These are phyloP conservation scores for Globisporangium splendens DNA, from an alignment of 352 stramenopile species.

Conservation along the genomic window DNA sequence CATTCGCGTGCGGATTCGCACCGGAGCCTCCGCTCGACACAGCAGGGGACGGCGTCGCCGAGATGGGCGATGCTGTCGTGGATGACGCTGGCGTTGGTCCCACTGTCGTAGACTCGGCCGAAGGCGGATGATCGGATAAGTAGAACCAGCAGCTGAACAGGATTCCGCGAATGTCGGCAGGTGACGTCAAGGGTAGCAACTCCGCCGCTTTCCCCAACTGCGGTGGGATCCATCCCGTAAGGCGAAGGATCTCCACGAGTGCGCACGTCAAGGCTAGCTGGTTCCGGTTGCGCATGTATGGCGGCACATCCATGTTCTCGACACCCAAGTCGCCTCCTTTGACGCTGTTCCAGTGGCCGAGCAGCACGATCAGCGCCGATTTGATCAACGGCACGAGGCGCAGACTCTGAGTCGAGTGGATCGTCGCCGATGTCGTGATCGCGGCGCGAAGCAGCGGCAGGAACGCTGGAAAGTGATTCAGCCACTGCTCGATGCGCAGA, in stretches of 20 bases:
- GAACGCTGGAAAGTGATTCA: constrained; percentile 79
- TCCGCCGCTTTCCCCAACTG: constrained; percentile 49
- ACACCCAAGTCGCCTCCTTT: constrained; percentile 57
- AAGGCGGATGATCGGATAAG: constrained; percentile 67
- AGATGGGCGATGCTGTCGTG: constrained; percentile 39
- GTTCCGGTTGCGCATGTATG: constrained; percentile 77
- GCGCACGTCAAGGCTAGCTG: constrained; percentile 64
- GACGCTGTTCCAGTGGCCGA: constrained; percentile 83
- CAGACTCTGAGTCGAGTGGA: constrained; percentile 40
- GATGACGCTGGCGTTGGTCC: constrained; percentile 40
- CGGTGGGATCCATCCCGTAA: constrained; percentile 57
- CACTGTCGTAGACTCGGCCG: constrained; percentile 18
- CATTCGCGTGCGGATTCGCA: constrained; percentile 24
- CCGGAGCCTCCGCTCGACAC: constrained; percentile 15
- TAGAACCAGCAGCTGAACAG: constrained; percentile 86
- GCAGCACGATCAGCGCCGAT: constrained; percentile 61
- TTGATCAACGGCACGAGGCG: constrained; percentile 76
- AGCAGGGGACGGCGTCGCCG: constrained; percentile 38
- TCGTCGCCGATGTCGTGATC: constrained; percentile 31
- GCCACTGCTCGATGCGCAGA: constrained; percentile 76
- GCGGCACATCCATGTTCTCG: constrained; percentile 74
- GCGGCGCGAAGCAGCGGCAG: constrained; percentile 48
- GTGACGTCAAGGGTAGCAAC: constrained; percentile 62
- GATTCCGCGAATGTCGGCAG: constrained; percentile 68
- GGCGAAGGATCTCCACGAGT: constrained; percentile 52